Evolutionary conservation across 768 basidiomycete genomes (phyloP).

Genomic region (Boletales sp.): DNA sequence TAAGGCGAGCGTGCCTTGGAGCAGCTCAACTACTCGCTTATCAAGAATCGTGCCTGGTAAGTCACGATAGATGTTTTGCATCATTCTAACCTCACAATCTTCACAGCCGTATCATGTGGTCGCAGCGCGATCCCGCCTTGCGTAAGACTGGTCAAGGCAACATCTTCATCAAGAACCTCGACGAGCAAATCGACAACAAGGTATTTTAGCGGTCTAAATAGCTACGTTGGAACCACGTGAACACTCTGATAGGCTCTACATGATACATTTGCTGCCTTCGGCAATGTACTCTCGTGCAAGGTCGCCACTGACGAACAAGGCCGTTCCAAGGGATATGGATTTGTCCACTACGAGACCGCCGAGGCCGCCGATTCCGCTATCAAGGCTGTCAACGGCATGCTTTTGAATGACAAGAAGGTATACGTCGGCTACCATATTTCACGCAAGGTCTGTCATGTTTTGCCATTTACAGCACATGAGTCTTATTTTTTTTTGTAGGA

Average conservation of each 20-base stretch:
- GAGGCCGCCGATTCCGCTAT: constrained; percentile 96
- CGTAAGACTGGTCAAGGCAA: constrained; percentile 99
- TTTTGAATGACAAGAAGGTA: constrained; percentile 99
- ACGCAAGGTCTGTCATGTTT: constrained; percentile 64
- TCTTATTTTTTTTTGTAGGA: constrained; percentile 49
- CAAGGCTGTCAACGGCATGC: constrained; percentile 98
- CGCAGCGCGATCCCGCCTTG: constrained; percentile 98
- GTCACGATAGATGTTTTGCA: constrained; percentile 14
- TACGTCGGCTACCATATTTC: constrained; percentile 97
- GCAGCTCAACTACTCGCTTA: constrained; percentile 98
- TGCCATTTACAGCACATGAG: too few species aligned
- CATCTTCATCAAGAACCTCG: constrained; percentile 99
- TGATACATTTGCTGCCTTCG: constrained; percentile 98
- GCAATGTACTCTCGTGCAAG: constrained; percentile 98
- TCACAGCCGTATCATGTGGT: constrained; percentile 98
- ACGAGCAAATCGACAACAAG: constrained; percentile 98
- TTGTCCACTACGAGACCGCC: constrained; percentile 98
- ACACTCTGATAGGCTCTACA: constrained; percentile 74
- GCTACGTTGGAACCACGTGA: neutral
- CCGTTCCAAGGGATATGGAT: constrained; percentile 95
- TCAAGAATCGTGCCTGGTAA: constrained; percentile 96
- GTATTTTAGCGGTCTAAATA: constrained; percentile 29
- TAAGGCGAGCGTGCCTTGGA: constrained; percentile 96
- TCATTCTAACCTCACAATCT: neutral
- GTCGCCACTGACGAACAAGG: constrained; percentile 96